Percentiles rank a stretch among this genome's conserved stretches.
Evolutionary conservation across 352 stramenopile genomes (phyloP).

Genomic region (Globisporangium acanthophoron): DNA sequence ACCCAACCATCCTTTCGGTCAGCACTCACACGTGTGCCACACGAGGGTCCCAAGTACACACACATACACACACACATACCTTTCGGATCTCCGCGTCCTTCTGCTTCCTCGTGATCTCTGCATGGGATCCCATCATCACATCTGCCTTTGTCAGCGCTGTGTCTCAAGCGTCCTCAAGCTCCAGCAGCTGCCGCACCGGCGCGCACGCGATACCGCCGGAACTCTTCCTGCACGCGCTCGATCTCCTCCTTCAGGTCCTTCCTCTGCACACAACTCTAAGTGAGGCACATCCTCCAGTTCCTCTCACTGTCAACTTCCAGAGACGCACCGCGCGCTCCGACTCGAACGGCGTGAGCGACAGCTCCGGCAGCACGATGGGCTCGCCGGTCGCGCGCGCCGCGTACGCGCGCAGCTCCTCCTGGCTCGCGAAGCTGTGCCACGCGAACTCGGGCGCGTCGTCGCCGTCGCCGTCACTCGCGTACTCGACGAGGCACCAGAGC

Average conservation of each 20-base stretch:
- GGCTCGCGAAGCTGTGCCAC: conserved; percentile 66
- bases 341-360: conserved; percentile 70
- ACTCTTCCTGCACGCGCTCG: conserved; percentile 83
- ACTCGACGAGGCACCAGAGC: conserved; percentile 83
- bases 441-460: conserved; percentile 60
- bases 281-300: neutral
- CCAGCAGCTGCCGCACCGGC: conserved; percentile 25
- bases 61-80: conserved; percentile 19
- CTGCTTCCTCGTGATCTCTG: conserved; percentile 87
- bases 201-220: conserved; percentile 80
- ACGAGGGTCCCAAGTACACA: too few relatives aligned
- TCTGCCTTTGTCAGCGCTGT: too few relatives aligned
- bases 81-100: conserved; percentile 86
- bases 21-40: neutral
- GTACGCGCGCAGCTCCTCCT: conserved; percentile 61
- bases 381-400: conserved; percentile 50
- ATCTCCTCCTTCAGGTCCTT: conserved; percentile 79
- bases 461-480: conserved; percentile 66
- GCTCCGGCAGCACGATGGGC: conserved; percentile 49
- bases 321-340: conserved; percentile 60
- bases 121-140: neutral
- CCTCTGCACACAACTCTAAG: conserved; percentile 33
- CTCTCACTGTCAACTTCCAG: neutral
- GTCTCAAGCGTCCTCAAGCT: neutral
- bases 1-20: neutral